Base-by-base conservation (phyloP, 306 rosid genomes). In the Astragalus glycyphyllos region DNA sequence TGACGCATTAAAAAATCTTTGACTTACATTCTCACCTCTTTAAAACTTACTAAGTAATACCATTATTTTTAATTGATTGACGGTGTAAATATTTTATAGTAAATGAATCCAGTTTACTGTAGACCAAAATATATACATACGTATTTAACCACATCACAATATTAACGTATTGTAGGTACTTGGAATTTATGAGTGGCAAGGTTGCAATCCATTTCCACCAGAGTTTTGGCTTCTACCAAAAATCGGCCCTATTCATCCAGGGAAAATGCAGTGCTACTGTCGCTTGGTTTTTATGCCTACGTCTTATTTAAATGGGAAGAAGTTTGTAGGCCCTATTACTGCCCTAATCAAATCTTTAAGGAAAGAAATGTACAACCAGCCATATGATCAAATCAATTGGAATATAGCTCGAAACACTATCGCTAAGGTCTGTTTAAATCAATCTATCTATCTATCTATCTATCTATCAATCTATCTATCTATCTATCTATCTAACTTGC, bases 161-260 rank as follows among this genome's bases (percentile, higher is more conserved):
- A 58, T 44, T 44, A 13, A 44, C n/a, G 12, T 46, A 16, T 8
- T 65, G 11, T 32, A 79, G 84, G 84, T 87, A 37, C 86, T 89
- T 5, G 96, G 96, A 49, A 63, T 82, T 11, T 89, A 83, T 76
- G 96, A 87, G 41, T 87, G 96, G 96, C 51, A 66, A 14, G 96
- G 96, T 34, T 83, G 88, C 79, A 89, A 87, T 60, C 92, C 96
- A 53, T 63, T 87, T 63, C 92, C 92, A 14, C 96, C 96, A 3
- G 96, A 87, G 73, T 81, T 89, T 7, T 89, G 92, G 96, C 76
- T 89, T 80, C 74, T 89, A 11, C 92, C 92, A n/a, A 63, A 71
- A 12, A 34, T 60, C 50, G 31, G 11, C 6, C 87, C 92, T 11
- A 23, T 84, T 69, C 90, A 89, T 85, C 92, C 96, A 73, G 86